phyloP scores from a whole-genome alignment of 352 stramenopile genomes.

The Globisporangium paddicum region DNA sequence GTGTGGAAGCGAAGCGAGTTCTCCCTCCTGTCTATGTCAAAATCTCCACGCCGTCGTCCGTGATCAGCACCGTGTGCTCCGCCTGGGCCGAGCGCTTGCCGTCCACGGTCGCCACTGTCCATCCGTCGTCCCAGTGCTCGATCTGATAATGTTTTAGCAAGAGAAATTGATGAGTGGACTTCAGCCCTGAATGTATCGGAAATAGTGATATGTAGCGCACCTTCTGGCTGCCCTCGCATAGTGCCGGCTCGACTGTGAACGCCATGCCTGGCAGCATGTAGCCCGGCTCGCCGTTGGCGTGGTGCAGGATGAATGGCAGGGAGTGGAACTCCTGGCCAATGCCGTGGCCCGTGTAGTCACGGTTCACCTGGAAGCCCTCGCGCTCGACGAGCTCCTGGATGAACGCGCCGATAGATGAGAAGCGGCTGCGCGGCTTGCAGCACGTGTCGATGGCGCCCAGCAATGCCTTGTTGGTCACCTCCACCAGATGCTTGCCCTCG shows the following conservation, averaged over 20 bases:
- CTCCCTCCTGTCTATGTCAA: slow-evolving; percentile 71
- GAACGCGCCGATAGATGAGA: slow-evolving; percentile 92
- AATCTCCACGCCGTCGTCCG: slow-evolving; percentile 91
- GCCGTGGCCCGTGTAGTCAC: slow-evolving; percentile 96
- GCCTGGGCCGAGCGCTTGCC: slow-evolving; percentile 94
- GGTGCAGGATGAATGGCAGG: slow-evolving; percentile 93
- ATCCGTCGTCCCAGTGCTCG: slow-evolving; percentile 93
- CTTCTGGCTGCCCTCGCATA: slow-evolving; percentile 90
- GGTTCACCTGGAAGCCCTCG: slow-evolving; percentile 76
- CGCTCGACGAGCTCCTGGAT: slow-evolving; percentile 88
- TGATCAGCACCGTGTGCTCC: slow-evolving; percentile 98
- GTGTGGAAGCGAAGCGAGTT: neutral
- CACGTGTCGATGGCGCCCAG: slow-evolving; percentile 82
- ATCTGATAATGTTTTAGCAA: slow-evolving; percentile 34
- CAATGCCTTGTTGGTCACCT: slow-evolving; percentile 83
- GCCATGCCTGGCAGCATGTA: slow-evolving; percentile 92
- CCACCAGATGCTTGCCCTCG: slow-evolving; percentile 80
- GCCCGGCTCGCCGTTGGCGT: slow-evolving; percentile 77
- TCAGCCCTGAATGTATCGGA: no score
- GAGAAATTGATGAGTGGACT: neutral
- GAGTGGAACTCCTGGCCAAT: slow-evolving; percentile 95
- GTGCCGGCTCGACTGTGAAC: slow-evolving; percentile 98
- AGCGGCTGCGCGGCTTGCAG: slow-evolving; percentile 91
- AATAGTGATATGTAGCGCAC: slow-evolving; percentile 21
- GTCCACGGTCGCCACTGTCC: slow-evolving; percentile 95